Conservation (phyloP, 495 filamentous ascomycete species). For the Penicillium chermesinum region DNA sequence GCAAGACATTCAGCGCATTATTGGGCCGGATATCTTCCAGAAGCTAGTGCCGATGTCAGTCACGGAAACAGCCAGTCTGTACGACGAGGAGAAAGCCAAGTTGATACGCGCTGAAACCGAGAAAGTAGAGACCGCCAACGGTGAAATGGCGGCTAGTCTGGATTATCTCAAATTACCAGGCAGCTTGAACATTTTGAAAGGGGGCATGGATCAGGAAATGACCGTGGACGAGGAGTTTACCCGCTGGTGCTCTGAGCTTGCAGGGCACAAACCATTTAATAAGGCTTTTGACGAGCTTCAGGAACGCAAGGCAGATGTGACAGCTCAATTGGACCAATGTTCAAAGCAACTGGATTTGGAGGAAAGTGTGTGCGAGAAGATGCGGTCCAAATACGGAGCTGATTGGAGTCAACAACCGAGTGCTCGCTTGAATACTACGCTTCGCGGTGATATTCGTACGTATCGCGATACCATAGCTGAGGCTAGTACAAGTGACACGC, state of each 20-base stretch:
- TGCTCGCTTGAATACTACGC: slow-evolving; percentile 76
- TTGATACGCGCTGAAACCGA: slow-evolving; percentile 90
- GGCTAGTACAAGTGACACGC: slow-evolving; percentile 80
- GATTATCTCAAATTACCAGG: slow-evolving; percentile 89
- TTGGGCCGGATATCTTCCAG: slow-evolving; percentile 93
- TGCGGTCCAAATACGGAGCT: slow-evolving; percentile 92
- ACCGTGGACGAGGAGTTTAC: slow-evolving; percentile 86
- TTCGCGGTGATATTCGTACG: slow-evolving; percentile 78
- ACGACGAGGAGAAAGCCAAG: slow-evolving; percentile 98
- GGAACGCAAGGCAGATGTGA: slow-evolving; percentile 67
- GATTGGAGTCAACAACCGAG: slow-evolving; percentile 99
- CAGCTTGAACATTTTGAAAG: slow-evolving; percentile 86
- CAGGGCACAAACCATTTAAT: slow-evolving; percentile 69
- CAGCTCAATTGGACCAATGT: slow-evolving; percentile 66
- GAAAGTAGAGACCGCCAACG: slow-evolving; percentile 81
- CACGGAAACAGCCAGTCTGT: slow-evolving; percentile 92
- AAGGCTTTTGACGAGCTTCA: slow-evolving; percentile 73
- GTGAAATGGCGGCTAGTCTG: slow-evolving; percentile 91
- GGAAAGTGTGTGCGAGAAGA: slow-evolving; percentile 97
- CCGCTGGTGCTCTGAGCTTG: slow-evolving; percentile 88
- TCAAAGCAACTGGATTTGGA: slow-evolving; percentile 90
- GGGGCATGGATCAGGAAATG: slow-evolving; percentile 85
- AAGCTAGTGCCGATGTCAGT: slow-evolving; percentile 96
- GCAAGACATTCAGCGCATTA: slow-evolving; percentile 94
- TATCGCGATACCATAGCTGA: slow-evolving; percentile 87